These are phyloP conservation scores for Reutealis trisperma DNA, from an alignment of 345 rosid species.

Conservation along the genomic window DNA sequence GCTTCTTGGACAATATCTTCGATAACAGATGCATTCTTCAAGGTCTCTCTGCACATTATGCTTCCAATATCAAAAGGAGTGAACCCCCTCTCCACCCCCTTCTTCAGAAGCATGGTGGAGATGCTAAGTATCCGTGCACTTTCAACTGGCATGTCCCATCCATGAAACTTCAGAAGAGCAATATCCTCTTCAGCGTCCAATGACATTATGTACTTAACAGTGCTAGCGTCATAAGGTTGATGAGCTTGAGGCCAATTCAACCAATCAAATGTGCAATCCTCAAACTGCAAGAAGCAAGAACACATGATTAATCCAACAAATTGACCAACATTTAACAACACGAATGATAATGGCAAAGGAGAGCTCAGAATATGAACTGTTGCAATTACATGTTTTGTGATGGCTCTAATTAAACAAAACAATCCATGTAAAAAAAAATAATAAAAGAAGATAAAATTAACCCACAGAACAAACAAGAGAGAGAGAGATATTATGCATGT, in stretches of 20 bases:
- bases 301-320: background rate
- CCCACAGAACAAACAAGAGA: background rate
- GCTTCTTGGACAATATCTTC: slow-evolving; percentile 46
- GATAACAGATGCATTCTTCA: slow-evolving; percentile 36
- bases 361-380: background rate
- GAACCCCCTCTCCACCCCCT: slow-evolving; percentile 44
- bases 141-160: slow-evolving; percentile 36
- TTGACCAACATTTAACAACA: background rate
- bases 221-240: slow-evolving; percentile 36
- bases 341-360: background rate
- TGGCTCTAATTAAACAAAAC: background rate
- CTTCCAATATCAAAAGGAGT: slow-evolving; percentile 42
- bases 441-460: background rate
- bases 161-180: slow-evolving; percentile 39
- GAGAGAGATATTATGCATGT: background rate
- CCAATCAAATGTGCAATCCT: slow-evolving; percentile 53
- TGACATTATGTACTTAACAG: slow-evolving; percentile 39
- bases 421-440: too few species aligned
- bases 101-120: slow-evolving; percentile 51
- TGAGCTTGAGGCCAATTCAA: slow-evolving; percentile 55
- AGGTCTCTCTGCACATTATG: slow-evolving; percentile 47
- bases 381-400: background rate
- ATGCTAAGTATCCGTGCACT: slow-evolving; percentile 37
- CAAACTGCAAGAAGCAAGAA: slow-evolving; percentile 33
- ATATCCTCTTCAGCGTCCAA: slow-evolving; percentile 49